Evolutionary conservation across 2,329 filamentous ascomycete species (phyloP).

Genomic region (Orbilia blumenaviensis): DNA sequence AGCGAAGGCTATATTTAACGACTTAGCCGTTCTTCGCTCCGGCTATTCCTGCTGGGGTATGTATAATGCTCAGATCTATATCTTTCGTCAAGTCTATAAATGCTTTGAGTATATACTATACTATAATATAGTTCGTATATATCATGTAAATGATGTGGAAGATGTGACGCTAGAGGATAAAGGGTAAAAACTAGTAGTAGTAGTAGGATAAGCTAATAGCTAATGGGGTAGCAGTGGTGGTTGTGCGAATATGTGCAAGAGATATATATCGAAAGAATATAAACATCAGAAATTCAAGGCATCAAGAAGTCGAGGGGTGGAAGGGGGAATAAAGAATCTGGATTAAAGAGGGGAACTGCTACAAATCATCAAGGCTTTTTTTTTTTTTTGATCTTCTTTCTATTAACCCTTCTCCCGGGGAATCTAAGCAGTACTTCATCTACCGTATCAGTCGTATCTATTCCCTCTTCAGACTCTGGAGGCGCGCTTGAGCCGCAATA

Average conservation of each 20-base stretch:
- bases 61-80: too few relatives aligned
- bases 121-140: too few relatives aligned
- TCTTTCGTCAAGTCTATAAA: too few relatives aligned
- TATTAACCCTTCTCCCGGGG: too few relatives aligned
- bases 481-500: slow-evolving; percentile 40
- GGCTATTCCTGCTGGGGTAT: too few relatives aligned
- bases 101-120: too few relatives aligned
- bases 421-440: not conserved
- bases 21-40: too few relatives aligned
- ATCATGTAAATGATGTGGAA: too few relatives aligned
- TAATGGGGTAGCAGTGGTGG: not conserved
- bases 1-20: too few relatives aligned
- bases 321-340: not conserved
- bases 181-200: too few relatives aligned
- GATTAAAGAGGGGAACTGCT: not conserved
- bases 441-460: not conserved
- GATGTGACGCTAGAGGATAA: too few relatives aligned
- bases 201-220: not conserved
- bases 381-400: too few relatives aligned
- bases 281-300: slow-evolving; percentile 8
- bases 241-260: not conserved
- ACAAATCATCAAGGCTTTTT: not conserved
- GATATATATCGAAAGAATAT: slow-evolving; percentile 24
- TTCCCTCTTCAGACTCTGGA: slow-evolving; percentile 36
- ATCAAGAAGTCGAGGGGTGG: not conserved